Conservation (phyloP, 225 moss, liverwort and hornwort genomes). For the Bryoerythrophyllum caledonicum region DNA sequence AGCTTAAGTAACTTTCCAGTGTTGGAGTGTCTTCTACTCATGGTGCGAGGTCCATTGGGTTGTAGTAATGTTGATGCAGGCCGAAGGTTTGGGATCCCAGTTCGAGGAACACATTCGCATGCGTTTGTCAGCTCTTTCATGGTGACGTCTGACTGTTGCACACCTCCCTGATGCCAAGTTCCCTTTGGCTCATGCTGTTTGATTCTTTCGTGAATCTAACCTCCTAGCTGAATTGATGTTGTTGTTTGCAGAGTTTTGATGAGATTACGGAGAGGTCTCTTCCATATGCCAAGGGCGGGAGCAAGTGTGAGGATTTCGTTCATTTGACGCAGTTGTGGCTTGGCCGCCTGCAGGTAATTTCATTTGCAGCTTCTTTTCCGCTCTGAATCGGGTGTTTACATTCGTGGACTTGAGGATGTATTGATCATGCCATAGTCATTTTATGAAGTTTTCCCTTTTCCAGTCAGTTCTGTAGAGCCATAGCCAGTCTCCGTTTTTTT, state of each 20-base stretch:
- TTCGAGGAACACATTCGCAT: conserved; percentile 95
- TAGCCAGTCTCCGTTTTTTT: background rate
- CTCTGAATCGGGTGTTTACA: background rate
- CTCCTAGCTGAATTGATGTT: background rate
- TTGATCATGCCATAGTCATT: background rate
- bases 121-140: conserved; percentile 95
- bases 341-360: conserved; percentile 64
- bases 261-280: conserved; percentile 69
- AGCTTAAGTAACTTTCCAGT: background rate
- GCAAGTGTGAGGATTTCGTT: conserved; percentile 61
- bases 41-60: conserved; percentile 11
- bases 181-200: background rate
- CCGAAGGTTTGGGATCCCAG: conserved; percentile 87
- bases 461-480: conserved; percentile 3
- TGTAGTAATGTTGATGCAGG: conserved; percentile 94
- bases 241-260: conserved; percentile 67
- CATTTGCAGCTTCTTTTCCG: background rate
- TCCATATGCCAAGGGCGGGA: conserved; percentile 40
- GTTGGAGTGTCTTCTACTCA: conserved; percentile 4
- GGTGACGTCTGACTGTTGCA: conserved; percentile 40
- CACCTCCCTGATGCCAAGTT: too few relatives aligned
- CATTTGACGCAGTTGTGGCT: conserved; percentile 64
- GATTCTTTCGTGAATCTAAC: background rate
- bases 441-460: background rate
- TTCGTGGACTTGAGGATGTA: background rate